These are phyloP conservation scores for Xerocomellus chrysenteron DNA, from an alignment of 768 basidiomycete genomes.

Conservation along the genomic window DNA sequence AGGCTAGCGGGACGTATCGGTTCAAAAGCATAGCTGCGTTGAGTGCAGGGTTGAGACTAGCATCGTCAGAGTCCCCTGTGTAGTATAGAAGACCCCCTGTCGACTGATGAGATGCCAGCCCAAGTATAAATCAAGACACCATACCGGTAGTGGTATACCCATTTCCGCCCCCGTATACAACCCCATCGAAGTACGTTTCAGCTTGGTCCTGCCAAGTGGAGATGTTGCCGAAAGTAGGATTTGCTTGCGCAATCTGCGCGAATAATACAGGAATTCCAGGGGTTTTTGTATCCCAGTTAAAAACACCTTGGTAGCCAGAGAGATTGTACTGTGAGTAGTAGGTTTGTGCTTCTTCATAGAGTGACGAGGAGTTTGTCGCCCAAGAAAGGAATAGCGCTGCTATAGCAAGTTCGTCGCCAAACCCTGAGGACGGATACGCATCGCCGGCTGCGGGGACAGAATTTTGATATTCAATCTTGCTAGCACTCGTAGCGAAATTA, in stretches of 20 bases:
- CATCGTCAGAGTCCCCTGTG: conserved; percentile 77
- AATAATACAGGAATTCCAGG: conserved; percentile 76
- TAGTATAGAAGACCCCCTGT: conserved; percentile 81
- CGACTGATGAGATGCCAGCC: neutral
- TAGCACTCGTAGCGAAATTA: conserved; percentile 68
- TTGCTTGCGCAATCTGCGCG: conserved; percentile 65
- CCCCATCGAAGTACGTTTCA: conserved; percentile 73
- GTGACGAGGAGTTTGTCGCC: conserved; percentile 59
- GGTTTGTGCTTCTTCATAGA: conserved; percentile 61
- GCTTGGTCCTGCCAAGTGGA: conserved; percentile 66
- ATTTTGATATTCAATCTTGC: conserved; percentile 61
- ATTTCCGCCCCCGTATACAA: conserved; percentile 56
- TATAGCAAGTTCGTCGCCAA: conserved; percentile 69
- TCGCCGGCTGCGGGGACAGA: conserved; percentile 62
- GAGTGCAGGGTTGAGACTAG: conserved; percentile 81
- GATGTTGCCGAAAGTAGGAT: conserved; percentile 55
- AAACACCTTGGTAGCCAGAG: conserved; percentile 50
- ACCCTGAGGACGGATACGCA: conserved; percentile 72
- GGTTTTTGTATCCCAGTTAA: conserved; percentile 89
- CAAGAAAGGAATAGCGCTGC: conserved; percentile 76
- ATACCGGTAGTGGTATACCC: conserved; percentile 63
- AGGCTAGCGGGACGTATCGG: conserved; percentile 74
- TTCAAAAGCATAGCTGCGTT: conserved; percentile 83
- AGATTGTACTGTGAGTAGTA: conserved; percentile 62
- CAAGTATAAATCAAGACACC: conserved; percentile 10